phyloP scores from a whole-genome alignment of 306 rosid genomes.

The Acacia melanoxylon region DNA sequence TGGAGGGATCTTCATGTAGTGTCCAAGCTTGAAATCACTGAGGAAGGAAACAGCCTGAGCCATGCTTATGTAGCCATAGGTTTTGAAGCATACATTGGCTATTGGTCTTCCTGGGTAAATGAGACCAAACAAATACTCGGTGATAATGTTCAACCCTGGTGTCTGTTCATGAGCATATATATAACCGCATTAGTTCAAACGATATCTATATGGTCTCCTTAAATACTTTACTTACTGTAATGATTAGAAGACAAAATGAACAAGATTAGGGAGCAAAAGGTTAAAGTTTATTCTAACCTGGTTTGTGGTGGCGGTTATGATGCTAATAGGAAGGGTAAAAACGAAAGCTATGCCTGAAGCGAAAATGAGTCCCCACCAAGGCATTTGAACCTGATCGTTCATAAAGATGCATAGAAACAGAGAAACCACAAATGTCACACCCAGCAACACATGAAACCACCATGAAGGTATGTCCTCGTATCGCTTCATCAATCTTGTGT shows the following conservation, averaged over 20 bases:
- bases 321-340: conserved; percentile 85
- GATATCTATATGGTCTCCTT: background rate
- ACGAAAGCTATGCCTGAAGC: conserved; percentile 61
- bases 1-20: conserved; percentile 92
- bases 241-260: background rate
- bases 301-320: conserved; percentile 89
- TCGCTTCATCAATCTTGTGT: conserved; percentile 74
- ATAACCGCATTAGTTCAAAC: conserved; percentile 5
- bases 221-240: background rate
- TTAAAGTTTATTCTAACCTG: conserved; percentile 49
- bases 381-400: conserved; percentile 79
- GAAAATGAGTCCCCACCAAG: conserved; percentile 90
- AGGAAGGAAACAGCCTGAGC: conserved; percentile 88
- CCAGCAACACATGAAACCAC: conserved; percentile 74
- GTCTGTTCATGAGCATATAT: conserved; percentile 41
- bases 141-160: conserved; percentile 77
- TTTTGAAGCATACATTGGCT: conserved; percentile 91
- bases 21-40: conserved; percentile 84
- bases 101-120: conserved; percentile 79
- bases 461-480: conserved; percentile 84
- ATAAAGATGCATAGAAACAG: conserved; percentile 63
- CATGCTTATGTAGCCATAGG: conserved; percentile 79
- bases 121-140: conserved; percentile 78
- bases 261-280: background rate
- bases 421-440: conserved; percentile 54